Percentiles rank a stretch among this genome's conserved stretches.
These are phyloP conservation scores for Solanum appendiculatum DNA, from an alignment of 257 asterid species.

Conservation along the genomic window DNA sequence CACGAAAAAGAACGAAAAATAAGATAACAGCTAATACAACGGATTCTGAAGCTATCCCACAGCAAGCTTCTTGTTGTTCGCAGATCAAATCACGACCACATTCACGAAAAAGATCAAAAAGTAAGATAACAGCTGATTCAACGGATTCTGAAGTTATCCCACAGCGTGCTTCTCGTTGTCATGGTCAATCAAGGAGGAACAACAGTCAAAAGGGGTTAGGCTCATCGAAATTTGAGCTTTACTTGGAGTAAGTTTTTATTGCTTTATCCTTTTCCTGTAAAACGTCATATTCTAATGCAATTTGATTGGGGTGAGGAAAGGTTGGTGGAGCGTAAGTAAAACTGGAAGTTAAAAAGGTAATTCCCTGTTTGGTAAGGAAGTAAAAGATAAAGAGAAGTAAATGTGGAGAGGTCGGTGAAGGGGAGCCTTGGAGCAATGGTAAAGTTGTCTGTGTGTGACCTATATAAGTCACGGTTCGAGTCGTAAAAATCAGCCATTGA, in stretches of 20 bases:
- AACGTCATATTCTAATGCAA: not conserved
- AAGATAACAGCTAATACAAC: not conserved
- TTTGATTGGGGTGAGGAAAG: not conserved
- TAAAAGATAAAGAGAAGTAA: not conserved
- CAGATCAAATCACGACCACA: not conserved
- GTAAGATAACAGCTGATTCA: not conserved
- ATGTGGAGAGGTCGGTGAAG: not conserved
- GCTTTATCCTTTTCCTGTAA: not conserved
- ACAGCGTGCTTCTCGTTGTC: slow-evolving; percentile 19
- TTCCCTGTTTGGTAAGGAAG: not conserved
- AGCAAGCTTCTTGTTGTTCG: not conserved
- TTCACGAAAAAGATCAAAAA: not conserved
- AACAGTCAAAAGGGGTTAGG: slow-evolving; percentile 29
- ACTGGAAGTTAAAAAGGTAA: not conserved
- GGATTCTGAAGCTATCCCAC: slow-evolving; percentile 9
- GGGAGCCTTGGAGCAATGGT: not conserved
- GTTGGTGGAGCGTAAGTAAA: not conserved
- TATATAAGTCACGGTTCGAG: not conserved
- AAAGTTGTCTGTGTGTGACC: not conserved
- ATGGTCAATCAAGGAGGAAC: slow-evolving; percentile 35
- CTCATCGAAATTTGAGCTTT: slow-evolving; percentile 25
- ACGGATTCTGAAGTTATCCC: slow-evolving; percentile 11
- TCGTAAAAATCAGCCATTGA: not conserved
- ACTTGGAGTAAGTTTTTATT: slow-evolving; percentile 31
- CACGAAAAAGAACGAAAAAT: not conserved